Evolutionary conservation across 148 eudicot genomes (phyloP), one percentile per base, ranked within the genome.

Genomic region (Talinum fruticosum): DNA sequence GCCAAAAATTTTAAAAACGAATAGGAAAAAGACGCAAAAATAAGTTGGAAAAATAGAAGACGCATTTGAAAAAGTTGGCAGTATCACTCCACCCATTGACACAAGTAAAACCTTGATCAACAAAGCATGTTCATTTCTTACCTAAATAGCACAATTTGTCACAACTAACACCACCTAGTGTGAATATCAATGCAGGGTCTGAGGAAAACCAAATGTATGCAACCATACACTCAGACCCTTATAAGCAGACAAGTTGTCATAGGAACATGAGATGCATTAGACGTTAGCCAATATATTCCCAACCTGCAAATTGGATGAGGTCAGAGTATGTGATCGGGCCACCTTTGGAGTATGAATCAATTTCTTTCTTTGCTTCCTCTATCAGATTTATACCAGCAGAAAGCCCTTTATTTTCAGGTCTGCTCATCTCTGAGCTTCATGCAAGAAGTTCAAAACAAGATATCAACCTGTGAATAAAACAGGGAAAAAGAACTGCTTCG

Each of bases 401-500:
- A 36, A 96, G 92, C 64, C 91, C 93, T 78, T 89, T 87, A 83
- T 93, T 93, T 87, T 93, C 98, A 67, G 99, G 98, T 85, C 98
- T 88, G 89, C 80, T 83, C 29, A 93, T 91, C 93, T 96, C 99
- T 89, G 97, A 86, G 89, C 99, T 96, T 92, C 93, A 90, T 75
- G 66, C 74, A 88, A 83, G 32, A 86, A 89, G 76, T 79, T 66
- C 75, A 82, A 71, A 54, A 77, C 77, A 83, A 68, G 7, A 75
- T 45, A 83, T 75, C 69, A 75, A 76, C 62, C 26, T 36, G 76
- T 70, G 71, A n/a, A 72, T 24, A 36, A n/a, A 35, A 14, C 47
- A 1, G 10, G 33, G 72, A 38, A 51, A 61, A 59, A 8, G 36
- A 6, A 34, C 8, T 26, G 29, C 66, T 69, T 69, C 49, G 41